A percentile compares a stretch with the other conserved stretches of the same genome.
These are phyloP conservation scores for Vigna trinervia DNA, from an alignment of 306 rosid genomes.

Conservation along the genomic window DNA sequence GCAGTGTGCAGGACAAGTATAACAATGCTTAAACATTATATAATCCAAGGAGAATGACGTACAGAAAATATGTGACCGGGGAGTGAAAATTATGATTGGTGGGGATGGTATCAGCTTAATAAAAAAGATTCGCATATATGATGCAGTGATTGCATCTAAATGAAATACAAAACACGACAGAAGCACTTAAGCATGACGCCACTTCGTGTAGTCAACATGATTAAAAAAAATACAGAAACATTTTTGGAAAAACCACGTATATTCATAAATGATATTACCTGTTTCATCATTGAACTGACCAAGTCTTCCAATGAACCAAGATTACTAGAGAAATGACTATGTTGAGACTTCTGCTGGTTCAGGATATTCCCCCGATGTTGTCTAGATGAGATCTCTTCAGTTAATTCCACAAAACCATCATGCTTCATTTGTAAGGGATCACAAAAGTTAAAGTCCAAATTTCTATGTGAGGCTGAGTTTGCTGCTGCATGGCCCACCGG, in stretches of 20 bases:
- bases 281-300: constrained; percentile 72
- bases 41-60: constrained; percentile 6
- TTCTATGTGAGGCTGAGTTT: constrained; percentile 51
- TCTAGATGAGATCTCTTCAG: constrained; percentile 47
- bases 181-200: constrained; percentile 29
- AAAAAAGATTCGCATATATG: constrained; percentile 17
- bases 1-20: background rate
- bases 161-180: constrained; percentile 10
- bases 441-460: constrained; percentile 52
- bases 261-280: constrained; percentile 59
- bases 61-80: background rate
- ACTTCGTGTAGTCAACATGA: background rate
- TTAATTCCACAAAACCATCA: constrained; percentile 53
- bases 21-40: background rate
- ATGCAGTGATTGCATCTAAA: background rate
- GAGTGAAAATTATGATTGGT: background rate
- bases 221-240: constrained; percentile 30
- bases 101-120: background rate
- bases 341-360: constrained; percentile 67
- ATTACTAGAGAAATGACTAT: constrained; percentile 50
- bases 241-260: background rate
- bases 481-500: constrained; percentile 49
- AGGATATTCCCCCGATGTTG: constrained; percentile 54
- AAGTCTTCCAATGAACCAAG: constrained; percentile 86
- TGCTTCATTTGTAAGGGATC: constrained; percentile 59